Base-by-base conservation (phyloP, 768 basidiomycete genomes). In the Tricholoma sp. region DNA sequence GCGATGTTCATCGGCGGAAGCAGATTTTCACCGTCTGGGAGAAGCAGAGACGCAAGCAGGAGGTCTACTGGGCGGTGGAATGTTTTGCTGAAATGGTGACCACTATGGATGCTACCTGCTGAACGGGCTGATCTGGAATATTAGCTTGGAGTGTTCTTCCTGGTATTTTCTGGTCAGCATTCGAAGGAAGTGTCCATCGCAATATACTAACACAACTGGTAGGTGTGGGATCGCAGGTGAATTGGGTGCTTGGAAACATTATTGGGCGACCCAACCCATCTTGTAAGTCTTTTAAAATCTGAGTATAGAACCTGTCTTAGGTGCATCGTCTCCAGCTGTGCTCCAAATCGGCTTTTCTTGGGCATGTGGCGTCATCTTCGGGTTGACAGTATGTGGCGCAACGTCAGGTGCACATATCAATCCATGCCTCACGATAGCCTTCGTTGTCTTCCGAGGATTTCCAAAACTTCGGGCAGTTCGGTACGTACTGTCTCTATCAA, bases 381-480 rank as follows among this genome's bases (percentile, higher is more conserved):
- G 85, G 0, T 64, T 88, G 52, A 66, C 69, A 8, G 68, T 84
- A 28, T 83, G 79, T 50, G 70, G 69, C 4, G 66, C 77, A 12
- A 77, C 84, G 0, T 86, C 83, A 10, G 83, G 82, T 10, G 80
- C 83, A 15, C 86, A 88, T 61, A 82, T 88, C 65, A 84, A 76
- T 53, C 90, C 89, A 1, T 77, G 80, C 50, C 74, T 88, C 20
- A 84, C 86, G 3, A 70, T 86, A 42, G 68, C 77, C 6, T 68
- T 78, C 41, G 69, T 75, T 13, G 10, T 86, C 12, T 81, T 82
- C 74, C 80, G 72, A 58, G 78, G 77, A 0, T 84, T 86, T 67
- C 82, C 86, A 2, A 54, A 67, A 11, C 52, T 65, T 44, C 87
- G 83, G 54, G 84, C 79, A 2, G 50, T 70, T 33, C 70, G 80